Base-by-base conservation (phyloP, 805 yeast genomes). In the Isabelozyma rhagii region DNA sequence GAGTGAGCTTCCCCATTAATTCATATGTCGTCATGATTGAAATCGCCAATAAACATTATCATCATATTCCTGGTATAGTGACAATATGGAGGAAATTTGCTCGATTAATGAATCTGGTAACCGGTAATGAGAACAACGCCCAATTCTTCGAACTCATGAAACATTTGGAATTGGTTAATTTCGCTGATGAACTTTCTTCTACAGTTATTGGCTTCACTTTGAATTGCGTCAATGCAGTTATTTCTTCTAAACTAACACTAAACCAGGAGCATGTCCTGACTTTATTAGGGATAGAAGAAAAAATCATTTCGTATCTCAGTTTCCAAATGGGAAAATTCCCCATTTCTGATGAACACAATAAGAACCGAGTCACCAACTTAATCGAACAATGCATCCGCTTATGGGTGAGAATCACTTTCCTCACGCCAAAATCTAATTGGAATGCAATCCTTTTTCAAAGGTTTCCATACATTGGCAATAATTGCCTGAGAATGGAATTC, bases 401-500 rank as follows among this genome's bases (percentile, higher is more conserved):
- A 0, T 74, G 78, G 78, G 53, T 68, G 8, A 44, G 50, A 29
- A 55, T 47, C 25, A 50, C 58, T n/a, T 53, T 49, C 40, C 43
- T 58, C 5, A 51, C 55, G 13, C 55, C 50, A 17, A 54, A 48
- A 41, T 55, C 50, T 18, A 69, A 56, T 50, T 74, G 79, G 79
- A 69, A 68, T 45, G 59, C 58, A 42, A 51, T 74, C 42, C 57
- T 68, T 28, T 59, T 71, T 21, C 79, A 72, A 47, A 63, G 61
- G 31, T 74, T 57, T 52, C 73, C 76, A 1, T 74, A 71, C 48
- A 55, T 69, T 45, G 79, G 79, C 3, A 72, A 72, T 48, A 47
- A 59, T 0, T 56, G 59, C 25, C 74, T 71, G 71, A 51, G 78
- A 51, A 65, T 64, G 7, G 62, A 63, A 47, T 73, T 68, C 54